Evolutionary conservation across 768 basidiomycete species (phyloP).

Genomic region (Trametes coccinea): DNA sequence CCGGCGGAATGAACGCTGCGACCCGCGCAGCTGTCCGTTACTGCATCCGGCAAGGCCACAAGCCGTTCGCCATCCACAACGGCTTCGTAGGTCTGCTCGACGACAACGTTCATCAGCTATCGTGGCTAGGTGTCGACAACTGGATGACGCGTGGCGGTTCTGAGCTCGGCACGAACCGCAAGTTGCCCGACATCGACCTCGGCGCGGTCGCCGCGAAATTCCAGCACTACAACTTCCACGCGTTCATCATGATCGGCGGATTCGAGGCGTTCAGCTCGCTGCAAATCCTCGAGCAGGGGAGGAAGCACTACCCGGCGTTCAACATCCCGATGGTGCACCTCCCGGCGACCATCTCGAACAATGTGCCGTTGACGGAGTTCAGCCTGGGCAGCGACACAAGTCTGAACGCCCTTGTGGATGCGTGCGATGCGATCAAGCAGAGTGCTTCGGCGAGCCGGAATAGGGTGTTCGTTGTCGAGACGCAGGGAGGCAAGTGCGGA

Average conservation of each 20-base stretch:
- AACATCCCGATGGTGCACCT: conserved; percentile 95
- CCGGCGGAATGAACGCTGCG: conserved; percentile 98
- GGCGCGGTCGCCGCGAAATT: conserved; percentile 89
- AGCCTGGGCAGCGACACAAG: conserved; percentile 97
- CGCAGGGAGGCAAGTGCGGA: conserved; percentile 95
- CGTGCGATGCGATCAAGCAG: conserved; percentile 98
- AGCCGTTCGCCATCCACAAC: conserved; percentile 90
- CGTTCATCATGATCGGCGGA: conserved; percentile 87
- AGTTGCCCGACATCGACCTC: conserved; percentile 81
- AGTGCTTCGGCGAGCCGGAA: conserved; percentile 95
- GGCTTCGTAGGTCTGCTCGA: conserved; percentile 95
- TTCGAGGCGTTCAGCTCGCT: conserved; percentile 92
- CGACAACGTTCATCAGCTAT: conserved; percentile 79
- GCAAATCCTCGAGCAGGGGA: conserved; percentile 72
- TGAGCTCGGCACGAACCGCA: conserved; percentile 95
- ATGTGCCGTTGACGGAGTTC: conserved; percentile 96
- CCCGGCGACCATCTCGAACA: conserved; percentile 97
- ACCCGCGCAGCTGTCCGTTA: conserved; percentile 93
- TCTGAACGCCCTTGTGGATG: conserved; percentile 94
- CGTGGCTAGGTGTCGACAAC: conserved; percentile 95
- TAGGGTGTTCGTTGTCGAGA: conserved; percentile 96
- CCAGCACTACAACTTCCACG: conserved; percentile 80
- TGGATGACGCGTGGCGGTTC: conserved; percentile 98
- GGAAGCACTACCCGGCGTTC: conserved; percentile 86
- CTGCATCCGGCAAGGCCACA: conserved; percentile 90